Evolutionary conservation across 148 eudicot species (phyloP).

Genomic region (Arbutus unedo): DNA sequence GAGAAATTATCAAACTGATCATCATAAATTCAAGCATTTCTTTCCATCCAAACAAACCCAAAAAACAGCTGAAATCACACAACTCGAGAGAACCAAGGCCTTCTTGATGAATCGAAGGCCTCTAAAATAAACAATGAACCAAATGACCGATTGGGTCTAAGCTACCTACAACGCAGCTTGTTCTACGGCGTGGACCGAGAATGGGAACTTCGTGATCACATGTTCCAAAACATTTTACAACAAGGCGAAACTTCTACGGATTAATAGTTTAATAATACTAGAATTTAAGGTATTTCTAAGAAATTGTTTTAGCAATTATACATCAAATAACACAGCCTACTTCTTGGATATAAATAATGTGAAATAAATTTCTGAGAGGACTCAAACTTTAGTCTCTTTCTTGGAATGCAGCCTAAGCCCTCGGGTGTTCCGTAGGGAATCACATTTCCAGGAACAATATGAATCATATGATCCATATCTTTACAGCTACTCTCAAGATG

Average conservation of each 20-base stretch:
- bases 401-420: neutral
- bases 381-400: neutral
- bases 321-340: neutral
- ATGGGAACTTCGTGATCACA: neutral
- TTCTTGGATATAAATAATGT: neutral
- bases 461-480: neutral
- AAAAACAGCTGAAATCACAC: neutral
- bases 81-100: neutral
- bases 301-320: neutral
- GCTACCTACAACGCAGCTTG: neutral
- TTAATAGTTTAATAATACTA: neutral
- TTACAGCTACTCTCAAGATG: neutral
- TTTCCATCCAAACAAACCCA: neutral
- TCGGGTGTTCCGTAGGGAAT: neutral
- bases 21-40: neutral
- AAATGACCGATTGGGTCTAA: neutral
- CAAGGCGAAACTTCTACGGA: neutral
- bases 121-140: neutral
- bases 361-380: neutral
- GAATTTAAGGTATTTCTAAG: neutral
- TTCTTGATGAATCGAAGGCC: neutral
- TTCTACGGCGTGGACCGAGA: neutral
- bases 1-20: neutral
- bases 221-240: neutral
- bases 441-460: neutral